These are phyloP conservation scores for Stentor roeselii DNA, from an alignment of 73 alveolate genomes.

Conservation along the genomic window DNA sequence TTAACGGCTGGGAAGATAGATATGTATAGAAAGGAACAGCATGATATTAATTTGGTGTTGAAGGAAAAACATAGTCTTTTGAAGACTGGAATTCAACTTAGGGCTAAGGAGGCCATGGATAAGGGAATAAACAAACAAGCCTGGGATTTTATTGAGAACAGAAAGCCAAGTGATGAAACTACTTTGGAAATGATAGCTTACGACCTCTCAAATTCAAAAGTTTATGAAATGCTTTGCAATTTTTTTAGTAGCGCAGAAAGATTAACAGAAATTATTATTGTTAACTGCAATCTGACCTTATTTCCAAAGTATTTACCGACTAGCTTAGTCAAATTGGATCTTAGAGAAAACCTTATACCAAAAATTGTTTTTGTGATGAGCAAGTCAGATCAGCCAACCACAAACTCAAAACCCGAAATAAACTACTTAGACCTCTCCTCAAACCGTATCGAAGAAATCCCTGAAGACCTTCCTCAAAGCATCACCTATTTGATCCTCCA, in stretches of 20 bases:
- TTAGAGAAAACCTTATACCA: not conserved
- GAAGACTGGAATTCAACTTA: too few relatives aligned
- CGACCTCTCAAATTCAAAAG: not conserved
- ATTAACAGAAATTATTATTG: not conserved
- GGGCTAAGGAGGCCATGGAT: too few relatives aligned
- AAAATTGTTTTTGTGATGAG: too few relatives aligned
- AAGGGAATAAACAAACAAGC: too few relatives aligned
- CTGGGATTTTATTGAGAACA: too few relatives aligned
- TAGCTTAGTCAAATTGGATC: not conserved
- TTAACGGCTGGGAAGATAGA: too few relatives aligned
- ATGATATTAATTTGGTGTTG: too few relatives aligned
- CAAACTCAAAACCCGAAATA: too few relatives aligned
- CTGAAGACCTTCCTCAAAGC: not conserved
- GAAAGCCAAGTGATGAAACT: too few relatives aligned
- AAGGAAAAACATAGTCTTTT: too few relatives aligned
- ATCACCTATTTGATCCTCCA: not conserved
- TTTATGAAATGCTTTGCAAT: not conserved
- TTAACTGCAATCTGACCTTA: not conserved
- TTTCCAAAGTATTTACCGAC: not conserved
- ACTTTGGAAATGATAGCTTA: too few relatives aligned
- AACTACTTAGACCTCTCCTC: not conserved
- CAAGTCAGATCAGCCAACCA: not conserved
- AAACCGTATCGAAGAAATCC: not conserved
- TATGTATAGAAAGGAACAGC: too few relatives aligned
- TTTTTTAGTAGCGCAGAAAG: not conserved